Evolutionary conservation across 495 filamentous ascomycete species (phyloP).

Genomic region (Hyaloscypha bicolor): DNA sequence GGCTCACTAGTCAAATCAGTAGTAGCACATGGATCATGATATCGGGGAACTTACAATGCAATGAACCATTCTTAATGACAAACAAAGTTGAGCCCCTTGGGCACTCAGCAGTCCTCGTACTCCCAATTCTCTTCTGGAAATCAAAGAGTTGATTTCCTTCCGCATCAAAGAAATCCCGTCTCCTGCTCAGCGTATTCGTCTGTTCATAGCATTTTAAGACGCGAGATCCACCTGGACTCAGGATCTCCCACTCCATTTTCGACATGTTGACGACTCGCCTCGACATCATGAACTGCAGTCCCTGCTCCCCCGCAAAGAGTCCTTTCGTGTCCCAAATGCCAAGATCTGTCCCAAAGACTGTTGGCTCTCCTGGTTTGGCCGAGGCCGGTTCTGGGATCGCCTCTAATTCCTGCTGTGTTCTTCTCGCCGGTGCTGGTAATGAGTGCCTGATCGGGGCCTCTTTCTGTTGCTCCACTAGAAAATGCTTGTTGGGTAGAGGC

Average conservation of each 20-base stretch:
- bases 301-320: conserved; percentile 13
- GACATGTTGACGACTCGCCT: conserved; percentile 7
- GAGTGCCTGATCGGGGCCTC: neutral
- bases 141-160: conserved; percentile 18
- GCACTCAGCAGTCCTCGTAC: conserved; percentile 14
- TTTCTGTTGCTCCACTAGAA: neutral
- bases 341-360: neutral
- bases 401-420: conserved; percentile 4
- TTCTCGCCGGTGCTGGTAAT: neutral
- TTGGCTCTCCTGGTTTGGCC: neutral
- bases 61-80: conserved; percentile 10
- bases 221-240: neutral
- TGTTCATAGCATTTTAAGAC: conserved; percentile 12
- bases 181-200: conserved; percentile 17
- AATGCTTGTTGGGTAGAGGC: neutral
- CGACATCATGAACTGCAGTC: conserved; percentile 19
- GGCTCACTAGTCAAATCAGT: conserved; percentile 6
- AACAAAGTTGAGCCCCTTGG: conserved; percentile 11
- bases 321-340: conserved; percentile 3
- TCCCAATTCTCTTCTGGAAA: conserved; percentile 22
- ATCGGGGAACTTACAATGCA: neutral
- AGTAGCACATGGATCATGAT: neutral
- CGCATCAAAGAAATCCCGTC: conserved; percentile 16
- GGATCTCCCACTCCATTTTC: conserved; percentile 21
- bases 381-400: neutral